A percentile compares a stretch with the other conserved stretches of the same genome.
These are phyloP conservation scores for Boletus edulis DNA, from an alignment of 768 basidiomycete species.

Conservation along the genomic window DNA sequence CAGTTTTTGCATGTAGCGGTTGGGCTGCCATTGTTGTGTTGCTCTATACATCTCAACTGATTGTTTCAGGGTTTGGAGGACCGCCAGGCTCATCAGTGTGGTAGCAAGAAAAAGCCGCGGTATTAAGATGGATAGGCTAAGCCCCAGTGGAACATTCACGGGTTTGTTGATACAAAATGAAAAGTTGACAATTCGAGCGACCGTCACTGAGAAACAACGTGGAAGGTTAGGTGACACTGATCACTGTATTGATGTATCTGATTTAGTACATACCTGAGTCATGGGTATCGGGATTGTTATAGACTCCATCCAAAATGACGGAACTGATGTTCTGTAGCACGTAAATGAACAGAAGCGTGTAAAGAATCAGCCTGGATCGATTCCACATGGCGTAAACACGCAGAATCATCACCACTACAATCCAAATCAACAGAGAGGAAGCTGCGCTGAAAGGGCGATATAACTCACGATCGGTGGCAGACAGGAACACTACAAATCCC, in stretches of 20 bases:
- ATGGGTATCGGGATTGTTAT: neutral
- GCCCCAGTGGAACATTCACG: neutral
- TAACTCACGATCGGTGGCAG: slow-evolving; percentile 5
- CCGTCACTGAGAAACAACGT: neutral
- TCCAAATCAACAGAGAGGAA: neutral
- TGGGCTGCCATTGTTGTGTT: neutral
- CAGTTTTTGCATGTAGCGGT: neutral
- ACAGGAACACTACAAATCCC: neutral
- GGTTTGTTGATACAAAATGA: neutral
- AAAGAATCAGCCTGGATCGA: neutral
- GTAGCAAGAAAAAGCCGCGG: neutral
- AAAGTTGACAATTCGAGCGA: neutral
- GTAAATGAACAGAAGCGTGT: neutral
- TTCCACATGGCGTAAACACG: neutral
- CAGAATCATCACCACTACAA: no score
- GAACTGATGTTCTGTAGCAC: neutral
- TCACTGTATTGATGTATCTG: neutral
- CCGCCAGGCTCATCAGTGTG: neutral
- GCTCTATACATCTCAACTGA: neutral
- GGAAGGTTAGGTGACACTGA: neutral
- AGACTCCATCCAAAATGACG: neutral
- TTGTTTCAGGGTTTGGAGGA: neutral
- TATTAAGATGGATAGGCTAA: neutral
- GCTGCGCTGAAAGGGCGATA: no score
- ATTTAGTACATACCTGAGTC: neutral